Evolutionary conservation across 257 asterid genomes (phyloP), one percentile per base, ranked within the genome.

Genomic region (Knoxia roxburghii): DNA sequence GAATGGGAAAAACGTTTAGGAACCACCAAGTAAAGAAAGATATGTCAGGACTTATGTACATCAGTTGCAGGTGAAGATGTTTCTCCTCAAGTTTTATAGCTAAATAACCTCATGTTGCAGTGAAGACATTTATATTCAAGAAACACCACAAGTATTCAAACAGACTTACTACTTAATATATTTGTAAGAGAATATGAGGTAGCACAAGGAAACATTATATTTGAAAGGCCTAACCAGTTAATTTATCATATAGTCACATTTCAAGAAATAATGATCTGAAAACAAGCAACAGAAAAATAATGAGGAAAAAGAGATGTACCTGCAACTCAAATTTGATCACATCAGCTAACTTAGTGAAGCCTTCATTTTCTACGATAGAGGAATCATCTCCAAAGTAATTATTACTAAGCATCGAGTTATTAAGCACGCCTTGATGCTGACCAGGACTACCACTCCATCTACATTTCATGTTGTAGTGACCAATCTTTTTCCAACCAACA

Each of bases 391-490:
- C 89, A 17, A 79, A 83, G 76, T 59, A 81, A 68, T 71, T 71
- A 55, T 69, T 72, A 75, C 73, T 78, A n/a, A 79, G 78, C 84
- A 85, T 79, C 37, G 87, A 72, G 58, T 54, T 84, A 70, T 76
- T 76, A 12, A 72, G 67, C 64, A 64, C 61, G 78, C 85, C 83
- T 65, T 75, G 81, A 53, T 73, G 80, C 63, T 64, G 79, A 77
- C 82, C 78, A 35, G 80, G 84, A 63, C 62, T 29, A 39, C 79
- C 84, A 69, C 71, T 65, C 91, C 93, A 92, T 78, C 89, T 79
- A 84, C 97, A 92, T 80, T 89, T 92, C 95, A 92, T 86, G 83
- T 89, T 89, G 80, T 92, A 92, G 50, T 78, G 95, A 49, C 96
- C 98, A 20, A 87, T 84, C 83, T 81, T 87, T 85, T 92, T 87